Percentiles rank a stretch among this genome's conserved stretches.
Conservation (phyloP, 345 rosid genomes). For the Capsella bursapastoris region DNA sequence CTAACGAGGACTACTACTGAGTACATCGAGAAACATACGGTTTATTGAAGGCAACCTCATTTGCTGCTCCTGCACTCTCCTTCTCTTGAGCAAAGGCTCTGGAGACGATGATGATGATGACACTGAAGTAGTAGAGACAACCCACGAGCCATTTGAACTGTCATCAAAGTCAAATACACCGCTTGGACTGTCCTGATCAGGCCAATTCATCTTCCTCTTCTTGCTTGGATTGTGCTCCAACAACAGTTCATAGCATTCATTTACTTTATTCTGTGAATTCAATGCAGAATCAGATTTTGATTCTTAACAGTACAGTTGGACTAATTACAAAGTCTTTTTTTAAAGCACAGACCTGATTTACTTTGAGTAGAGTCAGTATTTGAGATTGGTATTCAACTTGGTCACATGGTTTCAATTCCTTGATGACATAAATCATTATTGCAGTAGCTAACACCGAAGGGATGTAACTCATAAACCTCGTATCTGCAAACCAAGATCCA, state of each 20-base stretch:
- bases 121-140: constrained; percentile 53
- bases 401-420: constrained; percentile 61
- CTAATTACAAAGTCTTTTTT: neutral
- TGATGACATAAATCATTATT: constrained; percentile 64
- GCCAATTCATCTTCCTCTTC: constrained; percentile 58
- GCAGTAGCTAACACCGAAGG: constrained; percentile 85
- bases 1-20: constrained; percentile 75
- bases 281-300: constrained; percentile 18
- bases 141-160: constrained; percentile 59
- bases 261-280: constrained; percentile 59
- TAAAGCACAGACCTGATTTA: constrained; percentile 58
- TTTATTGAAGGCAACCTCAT: constrained; percentile 66
- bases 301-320: neutral
- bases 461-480: constrained; percentile 58
- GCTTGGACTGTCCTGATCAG: constrained; percentile 55
- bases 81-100: constrained; percentile 61
- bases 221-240: constrained; percentile 47
- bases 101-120: constrained; percentile 55
- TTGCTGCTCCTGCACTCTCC: constrained; percentile 68
- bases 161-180: constrained; percentile 66
- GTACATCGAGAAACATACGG: constrained; percentile 65
- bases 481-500: constrained; percentile 62
- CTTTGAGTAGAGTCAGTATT: constrained; percentile 62
- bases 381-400: constrained; percentile 60
- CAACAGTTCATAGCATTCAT: constrained; percentile 68